A percentile compares a stretch with the other conserved stretches of the same genome.
Evolutionary conservation across 805 yeast genomes (phyloP).

Genomic region (Kuraishia hungarica): DNA sequence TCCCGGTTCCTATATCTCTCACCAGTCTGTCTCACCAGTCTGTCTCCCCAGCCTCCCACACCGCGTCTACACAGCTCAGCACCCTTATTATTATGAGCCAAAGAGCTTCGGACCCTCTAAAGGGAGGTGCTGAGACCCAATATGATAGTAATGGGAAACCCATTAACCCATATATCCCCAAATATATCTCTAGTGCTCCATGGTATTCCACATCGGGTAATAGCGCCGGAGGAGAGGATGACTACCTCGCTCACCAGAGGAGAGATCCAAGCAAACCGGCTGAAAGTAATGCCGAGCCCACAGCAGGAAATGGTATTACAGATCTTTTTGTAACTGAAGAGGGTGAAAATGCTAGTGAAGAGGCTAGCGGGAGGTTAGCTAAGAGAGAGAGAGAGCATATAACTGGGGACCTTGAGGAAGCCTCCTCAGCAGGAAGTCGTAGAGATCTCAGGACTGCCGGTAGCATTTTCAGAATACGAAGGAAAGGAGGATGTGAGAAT

Average conservation of each 20-base stretch:
- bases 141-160: background rate
- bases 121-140: background rate
- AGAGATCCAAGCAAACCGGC: slow-evolving; percentile 28
- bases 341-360: slow-evolving; percentile 5
- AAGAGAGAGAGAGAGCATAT: slow-evolving; percentile 4
- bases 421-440: too few relatives aligned
- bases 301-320: slow-evolving; percentile 45
- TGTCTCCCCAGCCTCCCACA: too few relatives aligned
- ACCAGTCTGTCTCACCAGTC: too few relatives aligned
- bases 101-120: background rate
- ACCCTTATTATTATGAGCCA: background rate
- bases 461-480: background rate
- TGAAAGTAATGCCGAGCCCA: slow-evolving; percentile 41
- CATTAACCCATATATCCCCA: slow-evolving; percentile 25
- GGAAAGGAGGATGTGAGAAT: slow-evolving; percentile 31
- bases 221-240: slow-evolving; percentile 17
- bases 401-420: background rate
- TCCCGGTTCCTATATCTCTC: too few relatives aligned
- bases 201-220: slow-evolving; percentile 25
- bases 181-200: slow-evolving; percentile 29
- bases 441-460: slow-evolving; percentile 2
- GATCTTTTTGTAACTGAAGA: slow-evolving; percentile 28
- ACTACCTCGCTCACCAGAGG: slow-evolving; percentile 53
- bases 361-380: slow-evolving; percentile 4
- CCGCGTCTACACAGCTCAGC: too few relatives aligned